Conservation (phyloP, 345 rosid species). For the Citrus trifoliata region DNA sequence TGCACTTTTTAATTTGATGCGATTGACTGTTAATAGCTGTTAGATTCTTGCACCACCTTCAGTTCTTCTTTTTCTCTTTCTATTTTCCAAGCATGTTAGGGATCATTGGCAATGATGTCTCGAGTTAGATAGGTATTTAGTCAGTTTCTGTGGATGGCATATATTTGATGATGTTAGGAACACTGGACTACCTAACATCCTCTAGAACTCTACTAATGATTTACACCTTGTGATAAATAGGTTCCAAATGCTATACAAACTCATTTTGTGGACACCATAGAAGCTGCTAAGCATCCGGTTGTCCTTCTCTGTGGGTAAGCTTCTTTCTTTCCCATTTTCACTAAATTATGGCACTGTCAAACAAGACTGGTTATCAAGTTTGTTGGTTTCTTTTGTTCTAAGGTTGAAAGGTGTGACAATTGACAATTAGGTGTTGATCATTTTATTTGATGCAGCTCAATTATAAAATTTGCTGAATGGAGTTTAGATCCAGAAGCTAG, state of each 20-base stretch:
- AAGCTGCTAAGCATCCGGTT: slow-evolving; percentile 75
- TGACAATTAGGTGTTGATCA: background rate
- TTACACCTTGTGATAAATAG: slow-evolving; percentile 38
- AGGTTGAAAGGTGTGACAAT: background rate
- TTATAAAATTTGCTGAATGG: slow-evolving; percentile 79
- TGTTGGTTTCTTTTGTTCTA: background rate
- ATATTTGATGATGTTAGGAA: background rate
- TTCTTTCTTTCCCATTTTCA: slow-evolving; percentile 16
- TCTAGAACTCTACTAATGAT: slow-evolving; percentile 4
- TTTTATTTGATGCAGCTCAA: slow-evolving; percentile 55
- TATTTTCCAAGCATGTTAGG: background rate
- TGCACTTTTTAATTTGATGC: background rate
- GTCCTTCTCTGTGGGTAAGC: slow-evolving; percentile 67
- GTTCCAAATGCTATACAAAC: slow-evolving; percentile 77
- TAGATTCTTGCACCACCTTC: background rate
- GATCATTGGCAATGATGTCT: background rate
- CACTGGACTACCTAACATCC: background rate
- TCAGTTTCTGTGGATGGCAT: background rate
- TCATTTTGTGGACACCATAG: slow-evolving; percentile 57
- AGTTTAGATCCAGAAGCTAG: slow-evolving; percentile 72
- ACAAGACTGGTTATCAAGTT: background rate
- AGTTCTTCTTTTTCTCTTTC: background rate
- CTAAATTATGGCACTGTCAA: background rate
- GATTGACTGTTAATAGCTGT: background rate
- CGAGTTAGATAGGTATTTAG: background rate